phyloP scores from a whole-genome alignment of 345 rosid genomes.

The Xanthoceras sorbifolium region DNA sequence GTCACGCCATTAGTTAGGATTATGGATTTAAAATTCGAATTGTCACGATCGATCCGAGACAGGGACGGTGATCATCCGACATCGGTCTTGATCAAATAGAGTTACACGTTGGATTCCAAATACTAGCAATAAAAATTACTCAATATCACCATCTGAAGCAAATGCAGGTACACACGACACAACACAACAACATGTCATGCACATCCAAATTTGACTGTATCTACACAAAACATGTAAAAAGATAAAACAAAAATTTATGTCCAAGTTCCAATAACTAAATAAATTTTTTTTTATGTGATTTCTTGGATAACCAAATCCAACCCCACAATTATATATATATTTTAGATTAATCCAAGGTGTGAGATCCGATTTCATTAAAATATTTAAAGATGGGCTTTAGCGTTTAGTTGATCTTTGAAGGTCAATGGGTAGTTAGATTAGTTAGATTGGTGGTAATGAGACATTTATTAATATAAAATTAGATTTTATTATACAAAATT shows the following conservation, averaged over 20 bases:
- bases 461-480: too few relatives aligned
- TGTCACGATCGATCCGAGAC: too few relatives aligned
- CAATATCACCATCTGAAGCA: too few relatives aligned
- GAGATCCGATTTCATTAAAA: constrained; percentile 13
- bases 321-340: background rate
- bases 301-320: background rate
- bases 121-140: constrained; percentile 1
- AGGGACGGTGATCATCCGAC: too few relatives aligned
- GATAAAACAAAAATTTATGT: background rate
- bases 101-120: constrained; percentile 19
- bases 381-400: background rate
- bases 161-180: too few relatives aligned
- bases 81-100: constrained; percentile 23
- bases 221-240: background rate
- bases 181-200: constrained; percentile 18
- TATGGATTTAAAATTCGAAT: too few relatives aligned
- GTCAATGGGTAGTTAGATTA: background rate
- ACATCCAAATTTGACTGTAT: constrained; percentile 19
- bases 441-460: background rate
- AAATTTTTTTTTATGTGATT: background rate
- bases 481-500: too few relatives aligned
- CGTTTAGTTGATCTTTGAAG: background rate
- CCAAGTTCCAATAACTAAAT: constrained; percentile 12
- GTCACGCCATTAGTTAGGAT: too few relatives aligned
- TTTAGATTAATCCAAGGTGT: background rate